phyloP scores from a whole-genome alignment of 495 filamentous ascomycete species.

The Astrothelium subdiscretum region DNA sequence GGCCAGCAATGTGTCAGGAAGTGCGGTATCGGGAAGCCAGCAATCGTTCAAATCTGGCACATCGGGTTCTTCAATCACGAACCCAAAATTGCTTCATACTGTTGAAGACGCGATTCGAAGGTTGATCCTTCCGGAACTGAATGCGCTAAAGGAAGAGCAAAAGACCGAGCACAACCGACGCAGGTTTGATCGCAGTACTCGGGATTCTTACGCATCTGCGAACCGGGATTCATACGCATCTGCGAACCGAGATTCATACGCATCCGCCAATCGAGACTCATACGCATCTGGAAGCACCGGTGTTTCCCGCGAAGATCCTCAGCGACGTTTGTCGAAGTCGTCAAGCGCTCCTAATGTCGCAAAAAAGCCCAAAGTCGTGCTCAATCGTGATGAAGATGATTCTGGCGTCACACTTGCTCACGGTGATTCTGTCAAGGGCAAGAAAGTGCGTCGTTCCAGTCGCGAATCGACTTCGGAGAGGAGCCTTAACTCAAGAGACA shows the following conservation, averaged over 20 bases:
- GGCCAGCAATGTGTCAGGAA: constrained; percentile 20
- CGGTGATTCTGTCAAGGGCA: constrained; percentile 41
- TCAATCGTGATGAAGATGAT: constrained; percentile 50
- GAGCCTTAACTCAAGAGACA: constrained; percentile 30
- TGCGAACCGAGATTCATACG: constrained; percentile 15
- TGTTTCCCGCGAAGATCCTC: constrained; percentile 46
- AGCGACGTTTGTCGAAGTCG: constrained; percentile 53
- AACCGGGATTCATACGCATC: constrained; percentile 50
- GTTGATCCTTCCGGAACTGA: constrained; percentile 83
- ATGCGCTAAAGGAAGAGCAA: constrained; percentile 80
- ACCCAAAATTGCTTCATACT: constrained; percentile 85
- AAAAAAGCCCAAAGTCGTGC: constrained; percentile 49
- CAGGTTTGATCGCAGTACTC: constrained; percentile 43
- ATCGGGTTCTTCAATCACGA: constrained; percentile 70
- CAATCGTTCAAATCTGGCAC: constrained; percentile 65
- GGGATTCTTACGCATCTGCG: constrained; percentile 21
- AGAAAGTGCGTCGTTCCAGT: constrained; percentile 36
- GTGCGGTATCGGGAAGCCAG: constrained; percentile 57
- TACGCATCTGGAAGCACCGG: constrained; percentile 45
- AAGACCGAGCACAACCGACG: constrained; percentile 47
- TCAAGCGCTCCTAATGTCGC: constrained; percentile 58
- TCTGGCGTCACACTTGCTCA: constrained; percentile 44
- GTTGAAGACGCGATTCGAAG: constrained; percentile 93
- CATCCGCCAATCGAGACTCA: constrained; percentile 42
- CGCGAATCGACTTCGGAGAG: constrained; percentile 35